phyloP scores from a whole-genome alignment of 169 alveolate genomes.

The Plasmodium vivax region DNA sequence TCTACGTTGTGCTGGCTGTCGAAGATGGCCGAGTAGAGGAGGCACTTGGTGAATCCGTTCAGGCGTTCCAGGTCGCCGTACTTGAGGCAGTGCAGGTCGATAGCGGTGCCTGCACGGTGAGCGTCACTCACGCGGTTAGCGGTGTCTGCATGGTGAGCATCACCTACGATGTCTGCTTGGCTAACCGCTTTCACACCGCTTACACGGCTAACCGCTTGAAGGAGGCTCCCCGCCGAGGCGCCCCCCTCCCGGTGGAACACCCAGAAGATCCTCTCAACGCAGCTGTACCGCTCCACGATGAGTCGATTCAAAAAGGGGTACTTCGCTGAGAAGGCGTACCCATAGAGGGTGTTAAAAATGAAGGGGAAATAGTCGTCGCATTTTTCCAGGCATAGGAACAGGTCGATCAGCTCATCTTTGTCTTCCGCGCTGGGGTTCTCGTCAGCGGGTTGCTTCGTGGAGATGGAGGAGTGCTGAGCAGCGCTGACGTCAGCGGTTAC shows the following conservation, averaged over 20 bases:
- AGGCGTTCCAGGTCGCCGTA: conserved; percentile 3
- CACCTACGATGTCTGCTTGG: too few relatives aligned
- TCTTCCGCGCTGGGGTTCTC: background rate
- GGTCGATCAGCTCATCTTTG: conserved; percentile 9
- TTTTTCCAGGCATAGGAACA: conserved; percentile 59
- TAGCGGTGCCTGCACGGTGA: too few relatives aligned
- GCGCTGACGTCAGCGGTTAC: background rate
- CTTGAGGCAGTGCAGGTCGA: conserved; percentile 15
- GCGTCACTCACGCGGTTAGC: background rate
- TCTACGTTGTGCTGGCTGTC: conserved; percentile 43
- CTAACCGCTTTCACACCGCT: background rate
- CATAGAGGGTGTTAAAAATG: conserved; percentile 28
- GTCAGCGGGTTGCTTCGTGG: background rate
- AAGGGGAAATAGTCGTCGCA: conserved; percentile 62
- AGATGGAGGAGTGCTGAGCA: background rate
- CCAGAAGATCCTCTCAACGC: background rate
- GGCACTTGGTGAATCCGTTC: background rate
- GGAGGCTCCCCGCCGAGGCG: background rate
- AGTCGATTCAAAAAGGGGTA: conserved; percentile 11
- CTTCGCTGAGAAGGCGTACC: background rate
- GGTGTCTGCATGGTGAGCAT: background rate
- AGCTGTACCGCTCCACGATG: conserved; percentile 21
- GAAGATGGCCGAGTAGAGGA: conserved; percentile 25
- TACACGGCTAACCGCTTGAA: background rate
- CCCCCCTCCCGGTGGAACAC: background rate